Evolutionary conservation across 768 basidiomycete species (phyloP).

Genomic region (Boletus eberwhitei): DNA sequence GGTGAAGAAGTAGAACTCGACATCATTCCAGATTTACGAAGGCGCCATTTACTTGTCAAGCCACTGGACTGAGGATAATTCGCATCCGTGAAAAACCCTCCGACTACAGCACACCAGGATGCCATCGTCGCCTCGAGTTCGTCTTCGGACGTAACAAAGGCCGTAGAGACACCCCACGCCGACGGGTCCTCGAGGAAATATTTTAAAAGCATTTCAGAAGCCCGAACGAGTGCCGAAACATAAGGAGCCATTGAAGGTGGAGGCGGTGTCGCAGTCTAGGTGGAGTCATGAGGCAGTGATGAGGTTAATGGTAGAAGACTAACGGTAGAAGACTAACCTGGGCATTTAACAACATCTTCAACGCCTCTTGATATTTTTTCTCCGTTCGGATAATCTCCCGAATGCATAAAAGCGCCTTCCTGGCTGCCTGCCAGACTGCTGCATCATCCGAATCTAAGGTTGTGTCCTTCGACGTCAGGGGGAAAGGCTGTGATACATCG

Average conservation of each 20-base stretch:
- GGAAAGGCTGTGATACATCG: not conserved
- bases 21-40: conserved; percentile 17
- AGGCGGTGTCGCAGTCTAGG: conserved; percentile 40
- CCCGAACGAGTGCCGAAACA: conserved; percentile 47
- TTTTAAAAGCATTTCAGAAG: conserved; percentile 48
- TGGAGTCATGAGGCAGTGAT: not conserved
- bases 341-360: conserved; percentile 36
- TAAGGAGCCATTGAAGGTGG: conserved; percentile 52
- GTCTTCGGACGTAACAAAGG: conserved; percentile 53
- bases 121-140: conserved; percentile 55
- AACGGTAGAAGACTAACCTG: conserved; percentile 32
- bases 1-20: conserved; percentile 6
- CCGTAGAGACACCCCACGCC: conserved; percentile 59
- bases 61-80: conserved; percentile 10
- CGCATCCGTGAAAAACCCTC: conserved; percentile 37
- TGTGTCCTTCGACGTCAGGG: conserved; percentile 3
- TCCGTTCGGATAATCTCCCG: conserved; percentile 50
- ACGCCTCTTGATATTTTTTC: conserved; percentile 39
- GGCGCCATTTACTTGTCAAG: conserved; percentile 21
- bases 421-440: conserved; percentile 35
- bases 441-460: conserved; percentile 22
- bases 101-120: conserved; percentile 41
- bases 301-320: conserved; percentile 3
- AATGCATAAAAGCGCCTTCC: conserved; percentile 41
- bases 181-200: conserved; percentile 61